Evolutionary conservation across 2,329 filamentous ascomycete genomes (phyloP).

Genomic region (Cylindrodendrum hubeiense): DNA sequence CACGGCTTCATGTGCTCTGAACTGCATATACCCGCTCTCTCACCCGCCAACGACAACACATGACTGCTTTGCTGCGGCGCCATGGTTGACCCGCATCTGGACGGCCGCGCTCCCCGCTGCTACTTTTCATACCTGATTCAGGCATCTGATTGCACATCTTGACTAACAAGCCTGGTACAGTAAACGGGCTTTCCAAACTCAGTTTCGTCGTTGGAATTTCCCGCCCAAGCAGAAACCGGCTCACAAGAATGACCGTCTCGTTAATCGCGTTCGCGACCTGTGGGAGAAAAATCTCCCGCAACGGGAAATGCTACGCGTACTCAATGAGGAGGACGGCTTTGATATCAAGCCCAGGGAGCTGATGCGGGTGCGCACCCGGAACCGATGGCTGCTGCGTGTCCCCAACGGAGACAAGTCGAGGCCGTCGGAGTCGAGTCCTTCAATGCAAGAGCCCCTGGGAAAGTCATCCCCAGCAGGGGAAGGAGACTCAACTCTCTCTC

Average conservation of each 20-base stretch:
- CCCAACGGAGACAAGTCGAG: slow-evolving; percentile 68
- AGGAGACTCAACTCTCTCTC: slow-evolving; percentile 14
- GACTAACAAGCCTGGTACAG: slow-evolving; percentile 55
- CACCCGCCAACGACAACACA: slow-evolving; percentile 1
- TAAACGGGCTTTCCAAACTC: slow-evolving; percentile 81
- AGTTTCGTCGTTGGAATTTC: slow-evolving; percentile 85
- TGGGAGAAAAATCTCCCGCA: slow-evolving; percentile 82
- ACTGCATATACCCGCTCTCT: neutral
- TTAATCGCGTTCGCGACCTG: slow-evolving; percentile 78
- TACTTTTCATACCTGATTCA: neutral
- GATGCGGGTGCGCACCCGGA: slow-evolving; percentile 75
- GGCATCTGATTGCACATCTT: neutral
- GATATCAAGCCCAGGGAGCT: slow-evolving; percentile 79
- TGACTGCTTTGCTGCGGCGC: neutral
- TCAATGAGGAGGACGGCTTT: slow-evolving; percentile 78
- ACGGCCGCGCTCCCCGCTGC: neutral
- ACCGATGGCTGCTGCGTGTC: slow-evolving; percentile 75
- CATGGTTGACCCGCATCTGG: neutral
- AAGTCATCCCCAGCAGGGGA: slow-evolving; percentile 14
- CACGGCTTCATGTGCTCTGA: neutral
- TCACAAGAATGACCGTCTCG: slow-evolving; percentile 76
- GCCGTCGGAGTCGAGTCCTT: slow-evolving; percentile 26
- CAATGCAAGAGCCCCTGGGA: slow-evolving; percentile 3
- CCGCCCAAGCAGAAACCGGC: slow-evolving; percentile 79
- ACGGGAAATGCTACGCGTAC: slow-evolving; percentile 77